These are phyloP conservation scores for Pisolithus tinctorius DNA, from an alignment of 768 basidiomycete genomes.

Conservation along the genomic window DNA sequence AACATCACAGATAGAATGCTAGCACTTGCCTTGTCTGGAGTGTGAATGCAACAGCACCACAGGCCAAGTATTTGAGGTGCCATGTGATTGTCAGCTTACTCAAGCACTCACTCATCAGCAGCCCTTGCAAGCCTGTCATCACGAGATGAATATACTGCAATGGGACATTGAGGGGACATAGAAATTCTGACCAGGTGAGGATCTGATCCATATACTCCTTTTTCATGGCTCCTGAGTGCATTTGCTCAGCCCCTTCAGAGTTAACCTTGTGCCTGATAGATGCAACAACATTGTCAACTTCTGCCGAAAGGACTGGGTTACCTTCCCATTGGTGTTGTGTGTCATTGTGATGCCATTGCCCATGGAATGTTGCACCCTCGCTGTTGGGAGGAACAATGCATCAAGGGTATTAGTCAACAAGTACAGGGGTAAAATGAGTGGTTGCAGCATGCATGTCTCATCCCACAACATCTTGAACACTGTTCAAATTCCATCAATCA, in stretches of 20 bases:
- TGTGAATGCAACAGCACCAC: neutral
- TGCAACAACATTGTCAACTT: slow-evolving; percentile 18
- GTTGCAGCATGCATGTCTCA: too few species aligned
- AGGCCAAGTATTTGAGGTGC: neutral
- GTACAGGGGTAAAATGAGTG: too few species aligned
- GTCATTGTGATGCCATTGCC: slow-evolving; percentile 20
- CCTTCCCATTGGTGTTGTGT: slow-evolving; percentile 19
- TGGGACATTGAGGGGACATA: neutral
- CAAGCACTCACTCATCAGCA: neutral
- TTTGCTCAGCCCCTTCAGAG: slow-evolving; percentile 14
- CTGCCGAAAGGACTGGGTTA: slow-evolving; percentile 21
- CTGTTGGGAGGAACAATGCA: neutral
- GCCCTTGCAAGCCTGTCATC: neutral
- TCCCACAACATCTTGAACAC: too few species aligned
- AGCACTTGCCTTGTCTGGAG: slow-evolving; percentile 1
- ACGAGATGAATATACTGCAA: neutral
- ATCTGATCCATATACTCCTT: neutral
- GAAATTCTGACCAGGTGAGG: neutral
- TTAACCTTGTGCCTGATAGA: slow-evolving; percentile 17
- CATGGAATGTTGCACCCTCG: slow-evolving; percentile 18
- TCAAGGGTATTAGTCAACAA: too few species aligned
- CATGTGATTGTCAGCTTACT: neutral
- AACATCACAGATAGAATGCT: too few species aligned
- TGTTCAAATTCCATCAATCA: too few species aligned
- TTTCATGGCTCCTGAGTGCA: slow-evolving; percentile 23